phyloP scores from a whole-genome alignment of 305 asterid genomes.

The Fraxinus albicans region DNA sequence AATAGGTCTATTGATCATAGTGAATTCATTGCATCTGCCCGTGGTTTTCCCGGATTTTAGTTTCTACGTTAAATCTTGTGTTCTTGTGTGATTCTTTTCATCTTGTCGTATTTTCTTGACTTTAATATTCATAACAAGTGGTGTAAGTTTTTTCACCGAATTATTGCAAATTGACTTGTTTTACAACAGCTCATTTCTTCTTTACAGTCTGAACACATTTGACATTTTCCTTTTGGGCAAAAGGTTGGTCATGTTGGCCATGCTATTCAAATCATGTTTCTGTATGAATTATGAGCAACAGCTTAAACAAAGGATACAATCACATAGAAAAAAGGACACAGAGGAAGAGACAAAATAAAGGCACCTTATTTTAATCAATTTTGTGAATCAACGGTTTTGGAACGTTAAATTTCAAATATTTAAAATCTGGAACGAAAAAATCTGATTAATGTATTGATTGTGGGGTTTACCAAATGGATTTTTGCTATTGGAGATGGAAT shows the following conservation, averaged over 20 bases:
- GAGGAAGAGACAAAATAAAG: slow-evolving; percentile 34
- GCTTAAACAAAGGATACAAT: slow-evolving; percentile 17
- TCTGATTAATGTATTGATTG: slow-evolving; percentile 20
- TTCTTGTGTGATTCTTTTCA: too few relatives aligned
- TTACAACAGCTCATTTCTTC: neutral
- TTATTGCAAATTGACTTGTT: too few relatives aligned
- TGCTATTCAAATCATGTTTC: neutral
- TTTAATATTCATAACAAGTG: too few relatives aligned
- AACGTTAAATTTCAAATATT: slow-evolving; percentile 32
- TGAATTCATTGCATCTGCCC: too few relatives aligned
- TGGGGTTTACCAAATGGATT: slow-evolving; percentile 39
- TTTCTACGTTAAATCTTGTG: too few relatives aligned
- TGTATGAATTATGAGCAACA: neutral
- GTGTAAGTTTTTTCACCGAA: too few relatives aligned
- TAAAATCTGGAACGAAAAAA: slow-evolving; percentile 16
- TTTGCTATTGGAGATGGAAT: slow-evolving; percentile 53
- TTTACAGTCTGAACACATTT: neutral
- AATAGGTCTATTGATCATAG: too few relatives aligned
- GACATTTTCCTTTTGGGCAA: neutral
- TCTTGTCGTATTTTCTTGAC: too few relatives aligned
- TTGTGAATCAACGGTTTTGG: slow-evolving; percentile 34
- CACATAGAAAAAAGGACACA: slow-evolving; percentile 22
- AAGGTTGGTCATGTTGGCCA: neutral
- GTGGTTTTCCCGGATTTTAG: too few relatives aligned
- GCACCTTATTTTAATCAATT: slow-evolving; percentile 22